These are phyloP conservation scores for Solanum lycopersicoides DNA, from an alignment of 257 asterid species.

Conservation along the genomic window DNA sequence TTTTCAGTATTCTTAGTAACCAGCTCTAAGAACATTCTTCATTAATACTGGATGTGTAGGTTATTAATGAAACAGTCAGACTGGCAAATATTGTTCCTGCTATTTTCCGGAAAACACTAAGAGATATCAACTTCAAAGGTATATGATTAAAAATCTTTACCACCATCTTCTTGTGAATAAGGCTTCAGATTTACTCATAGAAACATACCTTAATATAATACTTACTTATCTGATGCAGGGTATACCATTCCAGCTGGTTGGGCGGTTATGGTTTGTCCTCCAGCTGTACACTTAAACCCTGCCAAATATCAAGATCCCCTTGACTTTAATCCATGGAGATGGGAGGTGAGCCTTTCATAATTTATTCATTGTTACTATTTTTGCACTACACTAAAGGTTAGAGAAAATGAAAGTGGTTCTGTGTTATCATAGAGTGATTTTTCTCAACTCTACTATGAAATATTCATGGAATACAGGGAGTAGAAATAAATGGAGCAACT, in stretches of 20 bases:
- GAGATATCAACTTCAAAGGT: constrained; percentile 70
- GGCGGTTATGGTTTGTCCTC: constrained; percentile 93
- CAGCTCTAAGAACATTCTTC: neutral
- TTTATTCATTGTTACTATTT: neutral
- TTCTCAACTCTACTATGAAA: neutral
- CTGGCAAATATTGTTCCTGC: constrained; percentile 90
- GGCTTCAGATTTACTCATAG: neutral
- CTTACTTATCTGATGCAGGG: constrained; percentile 36
- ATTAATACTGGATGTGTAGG: constrained; percentile 29
- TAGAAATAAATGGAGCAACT: constrained; percentile 62
- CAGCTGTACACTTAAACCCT: constrained; percentile 84
- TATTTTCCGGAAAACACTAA: constrained; percentile 69
- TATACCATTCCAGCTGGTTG: constrained; percentile 90
- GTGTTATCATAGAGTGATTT: neutral
- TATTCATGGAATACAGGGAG: constrained; percentile 35
- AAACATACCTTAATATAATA: neutral
- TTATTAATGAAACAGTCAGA: constrained; percentile 81
- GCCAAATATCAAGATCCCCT: constrained; percentile 62
- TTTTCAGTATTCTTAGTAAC: neutral
- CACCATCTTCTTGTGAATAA: neutral
- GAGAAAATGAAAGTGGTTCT: neutral
- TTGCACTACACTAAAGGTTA: neutral
- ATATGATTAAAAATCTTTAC: neutral
- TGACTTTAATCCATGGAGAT: constrained; percentile 85
- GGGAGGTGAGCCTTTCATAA: constrained; percentile 52